Evolutionary conservation across 2,329 filamentous ascomycete species (phyloP).

Genomic region (Ophiostoma himal-ulmi): DNA sequence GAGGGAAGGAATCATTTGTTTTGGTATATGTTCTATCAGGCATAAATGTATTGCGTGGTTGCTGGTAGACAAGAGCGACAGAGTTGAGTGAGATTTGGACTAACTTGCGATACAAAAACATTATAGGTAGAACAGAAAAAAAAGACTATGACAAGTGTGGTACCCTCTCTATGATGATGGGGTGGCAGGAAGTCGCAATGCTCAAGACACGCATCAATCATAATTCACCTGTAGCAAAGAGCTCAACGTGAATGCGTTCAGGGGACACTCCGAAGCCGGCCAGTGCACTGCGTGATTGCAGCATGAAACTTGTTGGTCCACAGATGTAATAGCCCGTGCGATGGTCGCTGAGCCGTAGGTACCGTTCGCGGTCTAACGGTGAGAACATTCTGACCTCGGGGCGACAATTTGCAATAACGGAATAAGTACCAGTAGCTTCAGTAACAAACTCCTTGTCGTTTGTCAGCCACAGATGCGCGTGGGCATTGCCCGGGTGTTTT

Average conservation of each 20-base stretch:
- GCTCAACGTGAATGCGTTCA: constrained; percentile 59
- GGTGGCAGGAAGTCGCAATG: background rate
- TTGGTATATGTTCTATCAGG: background rate
- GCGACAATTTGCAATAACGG: constrained; percentile 28
- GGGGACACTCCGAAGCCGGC: constrained; percentile 49
- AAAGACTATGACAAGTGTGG: too few relatives aligned
- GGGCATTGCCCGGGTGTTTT: constrained; percentile 31
- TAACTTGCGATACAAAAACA: too few relatives aligned
- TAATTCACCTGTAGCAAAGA: constrained; percentile 41
- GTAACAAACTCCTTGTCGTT: background rate
- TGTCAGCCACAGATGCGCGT: constrained; percentile 51
- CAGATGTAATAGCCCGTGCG: constrained; percentile 65
- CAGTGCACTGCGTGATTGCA: constrained; percentile 49
- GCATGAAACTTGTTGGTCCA: constrained; percentile 66
- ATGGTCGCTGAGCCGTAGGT: constrained; percentile 51
- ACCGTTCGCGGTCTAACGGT: constrained; percentile 45
- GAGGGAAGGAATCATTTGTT: background rate
- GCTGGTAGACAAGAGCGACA: background rate
- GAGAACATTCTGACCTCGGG: constrained; percentile 55
- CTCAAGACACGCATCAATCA: background rate
- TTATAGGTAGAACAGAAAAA: too few relatives aligned
- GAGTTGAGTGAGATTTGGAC: background rate
- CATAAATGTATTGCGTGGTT: background rate
- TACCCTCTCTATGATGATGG: too few relatives aligned
- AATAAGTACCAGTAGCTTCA: too few relatives aligned